Evolutionary conservation across 352 stramenopile species (phyloP).

Genomic region (Globisporangium camurandrum): DNA sequence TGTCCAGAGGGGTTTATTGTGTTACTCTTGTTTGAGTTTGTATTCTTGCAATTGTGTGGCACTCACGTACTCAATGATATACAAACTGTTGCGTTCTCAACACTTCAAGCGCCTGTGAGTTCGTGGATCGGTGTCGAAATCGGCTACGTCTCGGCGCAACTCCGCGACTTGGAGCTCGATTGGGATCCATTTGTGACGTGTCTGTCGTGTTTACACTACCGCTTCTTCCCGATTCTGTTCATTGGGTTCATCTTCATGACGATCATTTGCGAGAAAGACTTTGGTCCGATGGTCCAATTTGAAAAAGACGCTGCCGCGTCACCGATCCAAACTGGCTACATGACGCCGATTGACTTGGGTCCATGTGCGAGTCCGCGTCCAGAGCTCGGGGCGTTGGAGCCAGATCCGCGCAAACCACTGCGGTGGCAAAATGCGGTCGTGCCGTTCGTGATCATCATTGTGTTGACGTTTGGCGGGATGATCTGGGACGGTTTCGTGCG

Average conservation of each 20-base stretch:
- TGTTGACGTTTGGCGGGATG: conserved; percentile 82
- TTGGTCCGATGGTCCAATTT: conserved; percentile 83
- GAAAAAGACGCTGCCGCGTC: conserved; percentile 74
- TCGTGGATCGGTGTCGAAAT: conserved; percentile 89
- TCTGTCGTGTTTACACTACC: conserved; percentile 77
- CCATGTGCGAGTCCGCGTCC: conserved; percentile 66
- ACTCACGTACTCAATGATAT: too few relatives aligned
- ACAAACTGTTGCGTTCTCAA: too few relatives aligned
- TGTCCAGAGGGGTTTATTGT: too few relatives aligned
- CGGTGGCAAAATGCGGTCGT: conserved; percentile 83
- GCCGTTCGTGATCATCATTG: conserved; percentile 76
- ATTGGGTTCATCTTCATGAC: conserved; percentile 88
- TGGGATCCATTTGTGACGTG: conserved; percentile 87
- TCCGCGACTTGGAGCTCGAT: conserved; percentile 67
- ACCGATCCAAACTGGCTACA: conserved; percentile 52
- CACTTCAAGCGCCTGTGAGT: conserved; percentile 59
- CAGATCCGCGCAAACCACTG: conserved; percentile 61
- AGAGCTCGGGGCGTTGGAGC: conserved; percentile 60
- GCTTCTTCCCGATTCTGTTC: conserved; percentile 86
- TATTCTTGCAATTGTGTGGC: too few relatives aligned
- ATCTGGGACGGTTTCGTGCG: conserved; percentile 70
- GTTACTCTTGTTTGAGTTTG: too few relatives aligned
- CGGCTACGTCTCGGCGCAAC: conserved; percentile 74
- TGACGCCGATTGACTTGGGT: conserved; percentile 49
- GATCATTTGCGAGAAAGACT: conserved; percentile 85